Evolutionary conservation across 805 yeast genomes (phyloP).

Genomic region (Saccharomycopsis amapae): DNA sequence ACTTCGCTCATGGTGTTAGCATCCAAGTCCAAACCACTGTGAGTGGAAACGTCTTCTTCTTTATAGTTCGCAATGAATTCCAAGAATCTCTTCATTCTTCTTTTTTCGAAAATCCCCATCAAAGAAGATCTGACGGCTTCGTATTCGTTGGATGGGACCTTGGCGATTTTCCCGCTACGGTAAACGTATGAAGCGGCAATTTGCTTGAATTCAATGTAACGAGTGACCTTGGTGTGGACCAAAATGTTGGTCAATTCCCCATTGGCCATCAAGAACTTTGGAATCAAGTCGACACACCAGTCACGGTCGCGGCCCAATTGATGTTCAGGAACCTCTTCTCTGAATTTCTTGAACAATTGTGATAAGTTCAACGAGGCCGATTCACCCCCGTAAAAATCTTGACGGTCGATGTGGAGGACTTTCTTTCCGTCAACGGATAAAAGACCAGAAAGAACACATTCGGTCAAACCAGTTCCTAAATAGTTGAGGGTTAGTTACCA

Average conservation of each 20-base stretch:
- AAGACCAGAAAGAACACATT: slow-evolving; percentile 89
- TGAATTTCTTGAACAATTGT: slow-evolving; percentile 72
- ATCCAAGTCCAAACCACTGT: slow-evolving; percentile 81
- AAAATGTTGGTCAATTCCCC: slow-evolving; percentile 95
- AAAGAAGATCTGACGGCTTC: slow-evolving; percentile 89
- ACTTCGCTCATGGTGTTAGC: slow-evolving; percentile 86
- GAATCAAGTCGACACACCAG: slow-evolving; percentile 96
- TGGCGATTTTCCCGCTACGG: slow-evolving; percentile 82
- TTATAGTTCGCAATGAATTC: slow-evolving; percentile 80
- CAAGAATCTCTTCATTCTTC: slow-evolving; percentile 87
- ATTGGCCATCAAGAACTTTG: slow-evolving; percentile 94
- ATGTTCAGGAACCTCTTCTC: slow-evolving; percentile 55
- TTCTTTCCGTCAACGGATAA: slow-evolving; percentile 97
- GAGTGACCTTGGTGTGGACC: slow-evolving; percentile 91
- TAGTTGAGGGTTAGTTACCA: no score
- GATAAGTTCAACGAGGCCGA: slow-evolving; percentile 72
- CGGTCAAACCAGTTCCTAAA: slow-evolving; percentile 69
- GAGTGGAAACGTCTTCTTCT: slow-evolving; percentile 73
- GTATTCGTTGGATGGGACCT: slow-evolving; percentile 86
- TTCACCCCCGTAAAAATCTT: slow-evolving; percentile 93
- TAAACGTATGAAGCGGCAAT: slow-evolving; percentile 94
- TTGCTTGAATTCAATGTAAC: slow-evolving; percentile 94
- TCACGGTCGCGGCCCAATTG: slow-evolving; percentile 87
- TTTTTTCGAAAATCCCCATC: slow-evolving; percentile 94
- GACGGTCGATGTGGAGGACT: slow-evolving; percentile 92